Evolutionary conservation across 441 rosid species (phyloP), one percentile per base, ranked within the genome.

Genomic region (Breynia disticha): DNA sequence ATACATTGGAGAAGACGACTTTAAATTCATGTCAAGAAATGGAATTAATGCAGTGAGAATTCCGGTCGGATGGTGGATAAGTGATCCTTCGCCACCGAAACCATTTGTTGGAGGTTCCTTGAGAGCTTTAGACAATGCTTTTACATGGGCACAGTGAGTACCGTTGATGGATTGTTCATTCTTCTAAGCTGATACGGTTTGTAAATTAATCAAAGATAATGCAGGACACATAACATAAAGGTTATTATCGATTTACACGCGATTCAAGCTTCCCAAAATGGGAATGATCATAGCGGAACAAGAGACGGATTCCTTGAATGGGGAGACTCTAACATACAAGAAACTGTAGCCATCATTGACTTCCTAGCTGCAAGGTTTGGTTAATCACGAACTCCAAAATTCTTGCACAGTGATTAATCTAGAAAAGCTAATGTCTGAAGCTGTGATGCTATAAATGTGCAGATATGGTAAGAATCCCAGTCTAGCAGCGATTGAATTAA

Each of bases 51-150:
- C 75, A 1, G 81, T 77, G 41, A 69, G 85, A 64, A 77, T 82
- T 46, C 88, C 84, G 0, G 79, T 82, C 24, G 84, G 82, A 4
- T 82, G 84, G 88, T 82, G 83, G 88, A 82, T 79, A 37, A 71
- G 78, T 10, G 81, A 73, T 52, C 79, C 83, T 1, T 48, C 48
- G 0, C 83, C 88, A 11, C 83, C 85, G 14, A 28, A 1, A 0
- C 84, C 84, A 52, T 81, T 62, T 17, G 78, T 70, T 9, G 72
- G 63, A 8, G 78, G 83, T 35, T 72, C 76, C 8, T 62, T 57
- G 57, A 4, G 63, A 21, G 73, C 69, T 32, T 48, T 75, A 1
- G 83, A 78, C 72, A 75, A 64, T 15, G 83, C 78, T 48, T 78
- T 78, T 57, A 17, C 28, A 16, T 72, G 83, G 80, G 75, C 78